Conservation (phyloP, 331 rosid genomes). For the Quercus tomentella region DNA sequence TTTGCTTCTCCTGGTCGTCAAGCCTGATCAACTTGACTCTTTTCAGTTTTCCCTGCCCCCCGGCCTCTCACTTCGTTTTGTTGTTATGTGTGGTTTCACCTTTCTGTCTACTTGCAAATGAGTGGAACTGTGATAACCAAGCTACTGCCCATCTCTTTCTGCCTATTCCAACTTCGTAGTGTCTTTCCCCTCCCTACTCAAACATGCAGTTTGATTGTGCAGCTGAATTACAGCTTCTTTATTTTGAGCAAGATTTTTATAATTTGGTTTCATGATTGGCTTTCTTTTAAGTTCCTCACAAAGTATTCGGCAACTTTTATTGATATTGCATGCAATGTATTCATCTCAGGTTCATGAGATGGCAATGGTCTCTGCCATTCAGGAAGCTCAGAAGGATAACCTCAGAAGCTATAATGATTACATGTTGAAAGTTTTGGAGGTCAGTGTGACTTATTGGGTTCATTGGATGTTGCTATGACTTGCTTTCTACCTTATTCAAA, state of each 20-base stretch:
- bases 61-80: too few relatives aligned
- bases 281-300: not conserved
- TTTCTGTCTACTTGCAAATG: not conserved
- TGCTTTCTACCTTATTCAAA: not conserved
- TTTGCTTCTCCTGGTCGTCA: too few relatives aligned
- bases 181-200: not conserved
- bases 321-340: not conserved
- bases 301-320: not conserved
- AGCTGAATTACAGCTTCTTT: not conserved
- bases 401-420: constrained; percentile 88
- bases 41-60: too few relatives aligned
- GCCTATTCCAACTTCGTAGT: not conserved
- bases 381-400: constrained; percentile 97
- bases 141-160: not conserved
- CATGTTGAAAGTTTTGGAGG: constrained; percentile 96
- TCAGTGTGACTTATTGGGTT: constrained; percentile 34
- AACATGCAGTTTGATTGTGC: not conserved
- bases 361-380: constrained; percentile 96
- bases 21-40: too few relatives aligned
- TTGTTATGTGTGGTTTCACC: not conserved
- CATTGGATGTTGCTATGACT: not conserved
- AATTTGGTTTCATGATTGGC: not conserved
- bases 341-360: constrained; percentile 83
- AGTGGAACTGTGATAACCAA: not conserved
- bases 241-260: not conserved